Base-by-base conservation (phyloP, 1,139 yeast species). In the Debaryomyces singareniensis region DNA sequence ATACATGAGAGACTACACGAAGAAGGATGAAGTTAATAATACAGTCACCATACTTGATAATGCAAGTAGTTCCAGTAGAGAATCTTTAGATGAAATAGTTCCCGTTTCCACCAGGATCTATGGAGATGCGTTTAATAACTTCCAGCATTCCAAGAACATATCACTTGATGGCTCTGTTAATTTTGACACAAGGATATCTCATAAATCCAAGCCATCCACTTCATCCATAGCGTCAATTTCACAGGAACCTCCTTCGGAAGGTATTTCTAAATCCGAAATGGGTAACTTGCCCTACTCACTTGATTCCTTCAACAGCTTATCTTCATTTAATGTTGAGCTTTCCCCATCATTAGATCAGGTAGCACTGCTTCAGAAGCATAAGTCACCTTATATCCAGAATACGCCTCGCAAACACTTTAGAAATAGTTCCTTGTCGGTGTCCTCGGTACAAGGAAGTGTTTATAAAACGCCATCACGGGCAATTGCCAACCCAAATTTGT, bases 271-370 rank as follows among this genome's bases (percentile, higher is more conserved):
- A 7, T 42, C 37, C 35, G 34, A 27, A 25, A 59, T 70, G 7
- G 53, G 50, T 28, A 62, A 68, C 29, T 66, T 73, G 2, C 45
- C 69, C 5, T 62, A 69, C 13, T 67, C 75, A 15, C 42, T 49
- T 12, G 74, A 67, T 28, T 65, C 71, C 9, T 47, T 56, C 20
- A 72, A 70, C 10, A 55, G 58, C 32, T 51, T 64, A 30, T 47
- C 57, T 36, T 48, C 58, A 65, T 39, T 51, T 68, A 44, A 37
- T 62, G 14, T 43, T 49, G 66, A 58, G 32, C 51, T 59, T 13
- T 64, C 67, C 1, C 47, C 46, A 14, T 50, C 57, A 4, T 35
- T 42, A 13, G 36, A 44, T n/a, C 42, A 40, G 9, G 31, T 27
- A 7, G 31, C 29, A 16, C 41, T 37, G 20, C 38, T 33, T 12